Evolutionary conservation across 352 stramenopile species (phyloP).

Genomic region (Phytopythium vexans): DNA sequence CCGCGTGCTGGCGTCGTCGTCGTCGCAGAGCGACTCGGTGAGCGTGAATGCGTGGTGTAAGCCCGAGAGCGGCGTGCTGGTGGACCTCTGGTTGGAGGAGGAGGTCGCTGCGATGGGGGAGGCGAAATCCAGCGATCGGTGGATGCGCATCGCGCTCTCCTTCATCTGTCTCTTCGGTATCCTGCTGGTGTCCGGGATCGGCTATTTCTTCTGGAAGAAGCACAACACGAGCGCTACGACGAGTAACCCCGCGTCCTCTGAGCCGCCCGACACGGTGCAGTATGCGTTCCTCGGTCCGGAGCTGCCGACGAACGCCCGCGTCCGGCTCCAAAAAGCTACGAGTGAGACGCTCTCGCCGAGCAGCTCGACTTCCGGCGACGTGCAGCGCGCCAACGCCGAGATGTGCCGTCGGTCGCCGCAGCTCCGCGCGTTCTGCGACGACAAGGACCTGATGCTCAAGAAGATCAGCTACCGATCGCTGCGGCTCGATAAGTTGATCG

Average conservation of each 20-base stretch:
- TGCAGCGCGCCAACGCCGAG: slow-evolving; percentile 2
- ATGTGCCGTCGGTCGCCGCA: slow-evolving; percentile 1
- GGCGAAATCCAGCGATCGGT: neutral
- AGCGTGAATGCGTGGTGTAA: slow-evolving; percentile 1
- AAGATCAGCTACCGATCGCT: slow-evolving; percentile 7
- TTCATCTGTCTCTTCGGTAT: slow-evolving; percentile 4
- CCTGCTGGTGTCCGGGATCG: neutral
- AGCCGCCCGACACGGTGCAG: neutral
- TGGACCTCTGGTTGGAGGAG: slow-evolving; percentile 11
- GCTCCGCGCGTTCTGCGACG: slow-evolving; percentile 3
- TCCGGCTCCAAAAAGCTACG: too few relatives aligned
- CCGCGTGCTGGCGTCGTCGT: slow-evolving; percentile 1
- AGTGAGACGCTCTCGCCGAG: neutral
- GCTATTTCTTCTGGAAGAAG: neutral
- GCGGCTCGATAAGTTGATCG: slow-evolving; percentile 9
- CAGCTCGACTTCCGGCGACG: slow-evolving; percentile 1
- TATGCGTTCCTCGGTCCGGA: neutral
- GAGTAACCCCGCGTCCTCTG: neutral
- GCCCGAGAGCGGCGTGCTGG: slow-evolving; percentile 1
- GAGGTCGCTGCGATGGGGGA: neutral
- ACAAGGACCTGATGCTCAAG: slow-evolving; percentile 17
- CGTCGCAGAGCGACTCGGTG: neutral
- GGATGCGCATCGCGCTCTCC: slow-evolving; percentile 2
- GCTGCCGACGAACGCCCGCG: neutral
- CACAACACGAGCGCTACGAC: neutral